Percentiles rank a stretch among this genome's conserved stretches.
Conservation (phyloP, 2,329 filamentous ascomycete species). For the Fusarium globosum region DNA sequence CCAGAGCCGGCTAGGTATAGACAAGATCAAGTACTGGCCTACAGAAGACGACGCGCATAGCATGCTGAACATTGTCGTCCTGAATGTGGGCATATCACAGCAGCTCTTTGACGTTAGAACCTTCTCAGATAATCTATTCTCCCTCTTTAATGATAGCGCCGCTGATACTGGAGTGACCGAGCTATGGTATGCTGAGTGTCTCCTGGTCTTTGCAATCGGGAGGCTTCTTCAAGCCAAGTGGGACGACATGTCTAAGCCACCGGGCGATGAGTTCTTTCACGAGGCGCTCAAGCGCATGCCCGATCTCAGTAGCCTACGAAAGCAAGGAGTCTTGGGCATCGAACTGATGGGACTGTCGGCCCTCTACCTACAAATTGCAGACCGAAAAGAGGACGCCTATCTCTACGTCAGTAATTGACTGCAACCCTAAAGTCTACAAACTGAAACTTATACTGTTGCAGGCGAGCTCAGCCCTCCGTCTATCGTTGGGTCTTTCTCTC, state of each 20-base stretch:
- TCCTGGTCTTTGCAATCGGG: slow-evolving; percentile 22
- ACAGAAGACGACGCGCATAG: slow-evolving; percentile 29
- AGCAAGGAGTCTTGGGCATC: slow-evolving; percentile 16
- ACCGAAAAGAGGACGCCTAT: slow-evolving; percentile 31
- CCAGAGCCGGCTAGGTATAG: not conserved
- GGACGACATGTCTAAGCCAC: slow-evolving; percentile 15
- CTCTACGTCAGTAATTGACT: slow-evolving; percentile 12
- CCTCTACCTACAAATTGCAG: slow-evolving; percentile 26
- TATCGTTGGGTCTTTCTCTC: slow-evolving; percentile 1
- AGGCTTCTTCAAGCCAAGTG: slow-evolving; percentile 18
- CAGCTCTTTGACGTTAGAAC: slow-evolving; percentile 24
- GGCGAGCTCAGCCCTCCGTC: slow-evolving; percentile 25
- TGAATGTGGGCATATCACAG: slow-evolving; percentile 33
- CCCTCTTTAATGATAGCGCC: not conserved
- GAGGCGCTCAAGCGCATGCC: slow-evolving; percentile 28
- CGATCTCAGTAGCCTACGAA: slow-evolving; percentile 12
- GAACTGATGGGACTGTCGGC: slow-evolving; percentile 25
- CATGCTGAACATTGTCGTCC: slow-evolving; percentile 19
- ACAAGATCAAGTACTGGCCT: slow-evolving; percentile 16
- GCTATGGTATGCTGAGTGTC: slow-evolving; percentile 27
- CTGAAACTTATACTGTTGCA: not conserved
- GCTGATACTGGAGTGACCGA: not conserved
- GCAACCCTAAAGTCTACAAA: too few species aligned
- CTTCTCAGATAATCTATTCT: slow-evolving; percentile 22
- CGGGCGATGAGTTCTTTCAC: slow-evolving; percentile 26